A percentile compares a stretch with the other conserved stretches of the same genome.
These are phyloP conservation scores for Arthromyces matolae DNA, from an alignment of 768 basidiomycete genomes.

Conservation along the genomic window DNA sequence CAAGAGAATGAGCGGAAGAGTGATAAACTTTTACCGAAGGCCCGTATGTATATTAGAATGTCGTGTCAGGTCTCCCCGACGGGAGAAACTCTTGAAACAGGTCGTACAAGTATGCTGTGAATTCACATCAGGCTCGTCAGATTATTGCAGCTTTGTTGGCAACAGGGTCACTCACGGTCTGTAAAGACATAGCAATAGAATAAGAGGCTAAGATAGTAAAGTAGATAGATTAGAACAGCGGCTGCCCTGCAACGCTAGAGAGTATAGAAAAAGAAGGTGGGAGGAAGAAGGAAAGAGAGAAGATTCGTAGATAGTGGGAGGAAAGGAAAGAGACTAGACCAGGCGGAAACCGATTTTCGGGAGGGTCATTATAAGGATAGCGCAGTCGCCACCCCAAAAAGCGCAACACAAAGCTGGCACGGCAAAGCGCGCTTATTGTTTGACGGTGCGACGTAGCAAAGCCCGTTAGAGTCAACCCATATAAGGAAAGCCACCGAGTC, in stretches of 20 bases:
- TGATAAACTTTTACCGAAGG: conserved; percentile 40
- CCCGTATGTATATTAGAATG: conserved; percentile 51
- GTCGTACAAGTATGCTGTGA: conserved; percentile 36
- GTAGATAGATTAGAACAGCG: conserved; percentile 14
- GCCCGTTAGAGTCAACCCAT: conserved; percentile 3
- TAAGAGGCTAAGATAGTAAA: conserved; percentile 4
- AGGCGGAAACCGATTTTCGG: conserved; percentile 9
- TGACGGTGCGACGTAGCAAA: conserved; percentile 6
- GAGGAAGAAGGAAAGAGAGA: conserved; percentile 16
- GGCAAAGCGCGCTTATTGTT: conserved; percentile 19
- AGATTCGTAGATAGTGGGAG: conserved; percentile 10
- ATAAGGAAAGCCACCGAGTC: conserved; percentile 13
- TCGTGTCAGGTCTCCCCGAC: conserved; percentile 59
- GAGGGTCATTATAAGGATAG: conserved; percentile 13
- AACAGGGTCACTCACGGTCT: conserved; percentile 6
- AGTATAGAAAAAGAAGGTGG: conserved; percentile 11
- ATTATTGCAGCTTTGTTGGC: not conserved
- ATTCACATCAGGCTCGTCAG: conserved; percentile 1
- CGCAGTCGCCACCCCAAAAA: conserved; percentile 4
- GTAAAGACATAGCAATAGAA: conserved; percentile 10
- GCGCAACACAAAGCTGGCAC: conserved; percentile 17
- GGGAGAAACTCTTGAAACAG: conserved; percentile 49
- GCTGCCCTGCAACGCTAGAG: conserved; percentile 27
- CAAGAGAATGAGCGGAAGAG: not conserved
- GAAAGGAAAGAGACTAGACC: conserved; percentile 13